phyloP scores from a whole-genome alignment of 805 yeast species.

The Saccharomycopsis lassenensis region DNA sequence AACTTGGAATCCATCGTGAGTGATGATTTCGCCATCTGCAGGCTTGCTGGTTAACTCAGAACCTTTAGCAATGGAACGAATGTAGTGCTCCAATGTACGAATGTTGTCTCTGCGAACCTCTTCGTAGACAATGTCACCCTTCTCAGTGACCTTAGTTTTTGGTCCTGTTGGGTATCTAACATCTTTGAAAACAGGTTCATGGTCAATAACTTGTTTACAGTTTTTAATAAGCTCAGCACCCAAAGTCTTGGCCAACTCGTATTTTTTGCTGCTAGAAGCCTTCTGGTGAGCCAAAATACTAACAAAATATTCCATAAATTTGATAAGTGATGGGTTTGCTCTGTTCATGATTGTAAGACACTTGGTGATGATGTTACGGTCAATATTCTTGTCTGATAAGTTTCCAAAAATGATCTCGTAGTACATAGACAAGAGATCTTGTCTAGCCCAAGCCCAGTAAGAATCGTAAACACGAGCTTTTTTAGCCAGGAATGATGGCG shows the following conservation, averaged over 20 bases:
- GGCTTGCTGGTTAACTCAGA: slow-evolving; percentile 70
- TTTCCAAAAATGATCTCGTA: slow-evolving; percentile 94
- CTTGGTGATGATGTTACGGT: slow-evolving; percentile 91
- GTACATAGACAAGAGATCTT: slow-evolving; percentile 87
- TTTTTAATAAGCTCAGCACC: slow-evolving; percentile 93
- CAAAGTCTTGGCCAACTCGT: slow-evolving; percentile 76
- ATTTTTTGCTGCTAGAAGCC: slow-evolving; percentile 60
- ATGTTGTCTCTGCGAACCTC: slow-evolving; percentile 86
- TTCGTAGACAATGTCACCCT: slow-evolving; percentile 76
- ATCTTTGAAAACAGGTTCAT: slow-evolving; percentile 90
- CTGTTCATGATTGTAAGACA: slow-evolving; percentile 98
- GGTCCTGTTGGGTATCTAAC: slow-evolving; percentile 94
- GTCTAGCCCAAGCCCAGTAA: slow-evolving; percentile 99
- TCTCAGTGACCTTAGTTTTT: slow-evolving; percentile 73
- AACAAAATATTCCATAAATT: slow-evolving; percentile 85
- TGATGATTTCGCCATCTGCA: slow-evolving; percentile 47
- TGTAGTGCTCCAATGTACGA: slow-evolving; percentile 91
- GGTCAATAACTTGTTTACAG: slow-evolving; percentile 74
- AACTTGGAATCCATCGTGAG: slow-evolving; percentile 26
- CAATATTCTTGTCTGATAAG: slow-evolving; percentile 71
- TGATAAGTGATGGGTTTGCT: slow-evolving; percentile 84
- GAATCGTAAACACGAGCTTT: slow-evolving; percentile 96
- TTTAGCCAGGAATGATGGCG: slow-evolving; percentile 80
- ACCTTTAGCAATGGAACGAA: slow-evolving; percentile 93
- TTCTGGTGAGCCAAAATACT: slow-evolving; percentile 55